These are phyloP conservation scores for Sporopachydermia quercuum DNA, from an alignment of 805 yeast species.

Conservation along the genomic window DNA sequence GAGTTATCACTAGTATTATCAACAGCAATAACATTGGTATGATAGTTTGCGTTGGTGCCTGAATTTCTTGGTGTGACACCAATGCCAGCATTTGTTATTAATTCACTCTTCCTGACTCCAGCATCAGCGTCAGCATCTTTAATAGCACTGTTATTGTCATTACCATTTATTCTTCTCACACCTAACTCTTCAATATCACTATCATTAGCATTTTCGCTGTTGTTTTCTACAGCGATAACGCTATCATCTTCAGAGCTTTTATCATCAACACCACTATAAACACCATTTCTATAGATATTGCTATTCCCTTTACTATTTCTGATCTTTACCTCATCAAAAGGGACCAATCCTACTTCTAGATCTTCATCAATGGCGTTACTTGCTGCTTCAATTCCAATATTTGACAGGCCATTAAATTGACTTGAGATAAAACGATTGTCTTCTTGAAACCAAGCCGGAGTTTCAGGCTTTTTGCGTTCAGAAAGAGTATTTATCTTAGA, in stretches of 20 bases:
- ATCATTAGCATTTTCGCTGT: conserved; percentile 10
- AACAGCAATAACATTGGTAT: neutral
- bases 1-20: neutral
- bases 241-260: no score
- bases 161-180: conserved; percentile 6
- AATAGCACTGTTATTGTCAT: conserved; percentile 13
- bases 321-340: neutral
- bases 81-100: conserved; percentile 4
- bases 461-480: conserved; percentile 11
- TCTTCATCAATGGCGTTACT: neutral
- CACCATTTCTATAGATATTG: conserved; percentile 10
- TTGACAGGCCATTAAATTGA: neutral
- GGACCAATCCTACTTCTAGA: neutral
- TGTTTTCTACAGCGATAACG: neutral
- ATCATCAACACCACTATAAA: conserved; percentile 2
- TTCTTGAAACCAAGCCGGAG: conserved; percentile 20
- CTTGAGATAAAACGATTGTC: neutral
- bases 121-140: conserved; percentile 10
- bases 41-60: neutral
- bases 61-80: conserved; percentile 3
- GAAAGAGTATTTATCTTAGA: no score
- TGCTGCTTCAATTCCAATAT: neutral
- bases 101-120: conserved; percentile 12
- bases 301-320: neutral
- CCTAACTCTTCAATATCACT: conserved; percentile 2